Conservation (phyloP, 768 basidiomycete species). For the Brasilioporus rufonigricans region DNA sequence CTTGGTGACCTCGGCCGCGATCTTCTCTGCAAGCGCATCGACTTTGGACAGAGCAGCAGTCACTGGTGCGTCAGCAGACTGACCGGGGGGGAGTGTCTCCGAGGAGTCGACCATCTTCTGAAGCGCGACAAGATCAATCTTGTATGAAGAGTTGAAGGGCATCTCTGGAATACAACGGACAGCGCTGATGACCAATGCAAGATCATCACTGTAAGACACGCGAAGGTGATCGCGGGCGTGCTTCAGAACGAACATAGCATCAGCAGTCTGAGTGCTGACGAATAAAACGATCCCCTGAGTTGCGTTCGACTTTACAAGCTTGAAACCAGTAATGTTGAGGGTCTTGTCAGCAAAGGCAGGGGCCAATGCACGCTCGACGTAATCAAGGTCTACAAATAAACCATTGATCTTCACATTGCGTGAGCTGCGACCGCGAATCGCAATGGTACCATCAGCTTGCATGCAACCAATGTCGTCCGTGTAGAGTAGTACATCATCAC, state of each 20-base stretch:
- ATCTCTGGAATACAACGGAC: slow-evolving; percentile 12
- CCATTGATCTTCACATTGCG: slow-evolving; percentile 18
- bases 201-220: background rate
- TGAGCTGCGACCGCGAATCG: slow-evolving; percentile 13
- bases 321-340: slow-evolving; percentile 7
- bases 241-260: slow-evolving; percentile 10
- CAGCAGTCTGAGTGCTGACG: slow-evolving; percentile 1
- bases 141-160: slow-evolving; percentile 17
- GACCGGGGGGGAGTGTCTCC: slow-evolving; percentile 3
- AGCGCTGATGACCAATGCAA: slow-evolving; percentile 8
- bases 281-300: slow-evolving; percentile 7
- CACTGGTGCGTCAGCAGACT: slow-evolving; percentile 5
- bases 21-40: slow-evolving; percentile 32
- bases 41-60: slow-evolving; percentile 13
- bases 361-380: slow-evolving; percentile 15
- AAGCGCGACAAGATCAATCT: slow-evolving; percentile 13
- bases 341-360: slow-evolving; percentile 9
- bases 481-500: slow-evolving; percentile 12
- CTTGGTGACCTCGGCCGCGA: slow-evolving; percentile 31
- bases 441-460: slow-evolving; percentile 15
- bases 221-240: slow-evolving; percentile 14
- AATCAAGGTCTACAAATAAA: slow-evolving; percentile 17
- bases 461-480: slow-evolving; percentile 17
- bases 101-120: slow-evolving; percentile 12
- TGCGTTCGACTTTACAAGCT: slow-evolving; percentile 12